Evolutionary conservation across 805 yeast species (phyloP), one percentile per base, ranked within the genome.

Genomic region (Naumovozyma baii): DNA sequence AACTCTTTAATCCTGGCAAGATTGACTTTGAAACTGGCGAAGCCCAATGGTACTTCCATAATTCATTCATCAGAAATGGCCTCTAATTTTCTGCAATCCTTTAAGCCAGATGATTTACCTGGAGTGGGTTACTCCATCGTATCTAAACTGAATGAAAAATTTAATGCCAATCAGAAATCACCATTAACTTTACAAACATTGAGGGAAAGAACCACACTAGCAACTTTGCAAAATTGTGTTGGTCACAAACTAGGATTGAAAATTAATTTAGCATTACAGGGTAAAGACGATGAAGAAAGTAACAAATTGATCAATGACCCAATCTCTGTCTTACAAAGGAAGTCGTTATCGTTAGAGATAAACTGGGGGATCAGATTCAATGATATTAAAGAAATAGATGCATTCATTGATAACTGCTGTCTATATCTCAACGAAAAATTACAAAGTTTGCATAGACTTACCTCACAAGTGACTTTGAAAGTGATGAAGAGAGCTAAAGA

Each of bases 291-390:
- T 34, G 73, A 82, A 0, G 70, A 70, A 41, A 45, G 50, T 4
- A 72, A 80, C 37, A 76, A 73, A 30, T 64, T 80, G n/a, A 57
- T 75, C 22, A 44, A 57, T 7, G 66, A 68, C 25, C 74, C 77
- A 8, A 62, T 66, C 13, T 75, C 63, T 38, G 40, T 34, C 36
- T 67, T 77, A 15, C 69, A 74, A 10, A 67, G 94, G 19, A 86
- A 85, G 50, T 74, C 92, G 1, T 72, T 90, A 0, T 85, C 95
- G 0, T 82, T 87, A 3, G 97, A 90, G 54, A 80, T 90, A 19
- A 84, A 86, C 45, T 90, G 86, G 80, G 97, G 96, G 0, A 83
- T 90, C 1, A 56, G 97, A 36, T 82, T 88, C 47, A 72, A 76
- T 25, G 64, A 64, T 1, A 65, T 72, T 22, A 56, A 60, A 0